Percentiles rank a stretch among this genome's conserved stretches.
Conservation (phyloP, 148 eudicot genomes). For the Oxyria digyna region DNA sequence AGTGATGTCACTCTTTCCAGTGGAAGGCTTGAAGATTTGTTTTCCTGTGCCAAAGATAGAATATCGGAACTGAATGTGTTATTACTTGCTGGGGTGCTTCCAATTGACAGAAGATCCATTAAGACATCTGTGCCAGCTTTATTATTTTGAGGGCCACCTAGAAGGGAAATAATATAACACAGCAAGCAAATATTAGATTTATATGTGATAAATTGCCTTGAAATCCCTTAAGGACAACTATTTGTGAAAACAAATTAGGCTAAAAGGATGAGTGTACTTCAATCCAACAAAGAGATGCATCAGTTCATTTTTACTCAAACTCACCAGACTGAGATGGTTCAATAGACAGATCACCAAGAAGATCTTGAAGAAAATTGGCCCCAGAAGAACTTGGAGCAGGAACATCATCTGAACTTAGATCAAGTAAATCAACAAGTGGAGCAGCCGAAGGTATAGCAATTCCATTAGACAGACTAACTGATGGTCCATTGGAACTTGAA, state of each 20-base stretch:
- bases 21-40: slow-evolving; percentile 28
- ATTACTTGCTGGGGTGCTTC: slow-evolving; percentile 50
- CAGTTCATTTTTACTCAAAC: background rate
- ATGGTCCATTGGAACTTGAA: slow-evolving; percentile 55
- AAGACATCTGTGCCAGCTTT: slow-evolving; percentile 67
- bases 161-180: slow-evolving; percentile 16
- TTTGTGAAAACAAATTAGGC: no score
- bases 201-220: no score
- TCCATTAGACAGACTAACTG: slow-evolving; percentile 74
- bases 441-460: slow-evolving; percentile 58
- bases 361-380: slow-evolving; percentile 78
- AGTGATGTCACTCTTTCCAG: slow-evolving; percentile 41
- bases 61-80: slow-evolving; percentile 39
- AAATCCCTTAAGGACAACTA: no score
- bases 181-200: background rate
- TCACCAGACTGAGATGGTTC: slow-evolving; percentile 64
- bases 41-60: slow-evolving; percentile 41
- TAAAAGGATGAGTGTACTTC: no score
- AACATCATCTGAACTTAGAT: slow-evolving; percentile 66
- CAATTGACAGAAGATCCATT: slow-evolving; percentile 85
- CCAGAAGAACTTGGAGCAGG: slow-evolving; percentile 75
- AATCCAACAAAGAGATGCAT: background rate
- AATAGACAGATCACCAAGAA: slow-evolving; percentile 69
- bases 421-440: slow-evolving; percentile 92
- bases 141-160: slow-evolving; percentile 58